Percentiles rank a stretch among this genome's conserved stretches.
Conservation (phyloP, 176 grass and related monocot species). For the Dendrocalamus sinicus region DNA sequence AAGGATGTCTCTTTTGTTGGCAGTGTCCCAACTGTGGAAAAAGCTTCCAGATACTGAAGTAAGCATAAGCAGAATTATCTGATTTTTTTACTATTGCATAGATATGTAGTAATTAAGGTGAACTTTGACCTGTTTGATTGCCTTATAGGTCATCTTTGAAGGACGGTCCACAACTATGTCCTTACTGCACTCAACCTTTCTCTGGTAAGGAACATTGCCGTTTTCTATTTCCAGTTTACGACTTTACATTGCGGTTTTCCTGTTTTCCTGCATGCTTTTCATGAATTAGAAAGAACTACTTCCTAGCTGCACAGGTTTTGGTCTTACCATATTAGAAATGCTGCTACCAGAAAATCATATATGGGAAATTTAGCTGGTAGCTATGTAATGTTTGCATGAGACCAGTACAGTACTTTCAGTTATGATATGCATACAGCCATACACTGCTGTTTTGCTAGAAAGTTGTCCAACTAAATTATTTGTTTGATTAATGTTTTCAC, state of each 20-base stretch:
- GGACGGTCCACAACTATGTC: constrained; percentile 82
- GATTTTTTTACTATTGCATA: not conserved
- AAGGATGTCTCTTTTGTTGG: constrained; percentile 43
- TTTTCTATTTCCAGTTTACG: not conserved
- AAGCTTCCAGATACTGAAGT: constrained; percentile 85
- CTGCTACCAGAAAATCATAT: constrained; percentile 1
- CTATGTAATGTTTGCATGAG: not conserved
- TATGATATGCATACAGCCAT: constrained; percentile 7
- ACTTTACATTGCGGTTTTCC: not conserved
- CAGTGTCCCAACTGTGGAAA: constrained; percentile 96
- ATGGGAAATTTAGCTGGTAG: not conserved
- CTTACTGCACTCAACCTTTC: constrained; percentile 92
- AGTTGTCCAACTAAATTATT: not conserved
- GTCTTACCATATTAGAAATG: not conserved
- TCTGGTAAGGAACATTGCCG: constrained; percentile 55
- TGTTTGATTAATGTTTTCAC: not conserved
- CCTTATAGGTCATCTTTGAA: constrained; percentile 79
- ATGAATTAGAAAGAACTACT: not conserved
- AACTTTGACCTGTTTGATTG: constrained; percentile 33
- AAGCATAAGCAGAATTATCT: constrained; percentile 39
- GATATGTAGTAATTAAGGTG: not conserved
- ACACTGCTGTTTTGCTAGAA: not conserved
- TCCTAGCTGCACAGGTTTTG: not conserved
- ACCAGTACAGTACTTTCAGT: not conserved
- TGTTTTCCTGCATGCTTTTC: not conserved